Evolutionary conservation across 2,329 filamentous ascomycete species (phyloP).

Genomic region (Sordariomycetes sp.): DNA sequence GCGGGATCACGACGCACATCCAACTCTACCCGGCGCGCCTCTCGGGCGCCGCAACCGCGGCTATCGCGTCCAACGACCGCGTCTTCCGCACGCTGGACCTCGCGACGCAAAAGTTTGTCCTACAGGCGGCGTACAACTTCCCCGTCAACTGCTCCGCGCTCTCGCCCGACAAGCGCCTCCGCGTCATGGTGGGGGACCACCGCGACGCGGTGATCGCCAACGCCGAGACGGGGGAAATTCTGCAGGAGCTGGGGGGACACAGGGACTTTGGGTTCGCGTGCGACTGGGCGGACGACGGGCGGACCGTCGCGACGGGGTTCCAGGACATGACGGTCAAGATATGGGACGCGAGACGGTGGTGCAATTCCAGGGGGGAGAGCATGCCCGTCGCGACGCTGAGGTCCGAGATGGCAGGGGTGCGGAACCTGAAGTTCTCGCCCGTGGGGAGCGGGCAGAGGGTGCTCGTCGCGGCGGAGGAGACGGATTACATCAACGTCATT

Average conservation of each 20-base stretch:
- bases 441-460: constrained; percentile 52
- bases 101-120: constrained; percentile 42
- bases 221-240: constrained; percentile 48
- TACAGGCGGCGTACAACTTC: constrained; percentile 37
- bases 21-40: constrained; percentile 40
- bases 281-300: constrained; percentile 68
- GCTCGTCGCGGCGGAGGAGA: constrained; percentile 62
- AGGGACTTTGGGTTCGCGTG: constrained; percentile 63
- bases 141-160: constrained; percentile 62
- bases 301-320: constrained; percentile 62
- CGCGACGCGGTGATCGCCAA: constrained; percentile 51
- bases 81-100: constrained; percentile 46
- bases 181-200: constrained; percentile 60
- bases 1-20: constrained; percentile 53
- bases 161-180: constrained; percentile 57
- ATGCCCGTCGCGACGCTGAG: constrained; percentile 39
- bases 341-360: constrained; percentile 65
- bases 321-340: constrained; percentile 63
- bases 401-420: constrained; percentile 54
- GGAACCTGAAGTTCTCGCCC: constrained; percentile 60
- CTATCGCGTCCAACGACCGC: constrained; percentile 50
- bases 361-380: constrained; percentile 31
- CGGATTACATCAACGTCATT: constrained; percentile 59
- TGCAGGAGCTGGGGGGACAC: constrained; percentile 48
- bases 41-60: constrained; percentile 37